A percentile compares a stretch with the other conserved stretches of the same genome.
These are phyloP conservation scores for Erysimum pusillum DNA, from an alignment of 441 rosid genomes.

Conservation along the genomic window DNA sequence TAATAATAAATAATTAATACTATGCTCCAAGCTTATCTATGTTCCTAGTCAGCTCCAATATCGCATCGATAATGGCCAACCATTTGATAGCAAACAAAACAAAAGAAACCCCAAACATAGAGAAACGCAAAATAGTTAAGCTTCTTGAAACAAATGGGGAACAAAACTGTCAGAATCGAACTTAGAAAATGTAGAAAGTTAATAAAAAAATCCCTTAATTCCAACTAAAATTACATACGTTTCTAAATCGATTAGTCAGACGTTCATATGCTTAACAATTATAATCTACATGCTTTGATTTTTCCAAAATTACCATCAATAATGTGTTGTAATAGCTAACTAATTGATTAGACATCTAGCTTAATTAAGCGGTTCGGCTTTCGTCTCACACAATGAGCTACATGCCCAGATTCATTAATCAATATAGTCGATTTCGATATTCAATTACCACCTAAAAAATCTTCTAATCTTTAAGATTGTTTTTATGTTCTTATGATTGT, in stretches of 20 bases:
- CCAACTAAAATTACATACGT: too few species aligned
- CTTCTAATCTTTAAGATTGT: background rate
- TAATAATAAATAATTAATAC: background rate
- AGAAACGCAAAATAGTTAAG: background rate
- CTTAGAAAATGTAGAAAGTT: too few species aligned
- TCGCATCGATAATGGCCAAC: constrained; percentile 11
- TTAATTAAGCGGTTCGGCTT: background rate
- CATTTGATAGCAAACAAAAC: background rate
- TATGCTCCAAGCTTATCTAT: background rate
- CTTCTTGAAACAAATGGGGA: background rate
- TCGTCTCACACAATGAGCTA: background rate
- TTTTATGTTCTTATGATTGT: background rate
- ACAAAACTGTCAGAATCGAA: background rate
- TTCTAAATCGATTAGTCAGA: background rate
- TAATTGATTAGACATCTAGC: background rate
- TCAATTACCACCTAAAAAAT: background rate
- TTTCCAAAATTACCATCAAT: background rate
- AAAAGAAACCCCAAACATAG: background rate
- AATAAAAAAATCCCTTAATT: too few species aligned
- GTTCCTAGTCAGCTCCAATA: background rate
- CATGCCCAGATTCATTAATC: background rate
- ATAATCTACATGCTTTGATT: background rate
- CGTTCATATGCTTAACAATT: background rate
- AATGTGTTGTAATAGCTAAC: background rate
- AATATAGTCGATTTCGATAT: background rate